Conservation (phyloP, 805 yeast genomes). For the Danielozyma ontarioensis region DNA sequence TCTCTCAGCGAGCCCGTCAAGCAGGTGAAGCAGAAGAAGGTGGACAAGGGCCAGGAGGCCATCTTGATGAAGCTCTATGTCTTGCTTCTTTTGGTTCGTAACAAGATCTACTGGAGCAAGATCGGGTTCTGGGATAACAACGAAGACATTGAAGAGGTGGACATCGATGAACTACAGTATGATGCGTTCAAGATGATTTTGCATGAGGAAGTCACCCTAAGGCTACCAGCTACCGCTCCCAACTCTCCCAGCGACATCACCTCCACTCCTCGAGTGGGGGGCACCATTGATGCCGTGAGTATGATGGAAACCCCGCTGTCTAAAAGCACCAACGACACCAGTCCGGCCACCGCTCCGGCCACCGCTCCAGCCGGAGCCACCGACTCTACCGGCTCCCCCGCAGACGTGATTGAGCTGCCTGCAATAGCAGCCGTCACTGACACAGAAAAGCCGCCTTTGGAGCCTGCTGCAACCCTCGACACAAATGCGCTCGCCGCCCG, state of each 20-base stretch:
- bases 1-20: constrained; percentile 1
- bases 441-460: too few species aligned
- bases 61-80: constrained; percentile 49
- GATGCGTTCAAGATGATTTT: constrained; percentile 7
- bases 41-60: constrained; percentile 24
- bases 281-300: background rate
- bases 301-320: background rate
- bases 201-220: background rate
- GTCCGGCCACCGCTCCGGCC: background rate
- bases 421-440: too few species aligned
- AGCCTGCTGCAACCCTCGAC: constrained; percentile 16
- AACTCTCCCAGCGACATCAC: constrained; percentile 1
- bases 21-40: constrained; percentile 2
- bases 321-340: background rate
- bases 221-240: background rate
- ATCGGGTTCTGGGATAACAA: constrained; percentile 70
- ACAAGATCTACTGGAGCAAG: constrained; percentile 78
- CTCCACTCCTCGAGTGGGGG: constrained; percentile 1
- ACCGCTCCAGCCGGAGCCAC: constrained; percentile 1
- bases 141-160: constrained; percentile 21
- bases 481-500: constrained; percentile 3
- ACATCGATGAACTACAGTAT: constrained; percentile 8
- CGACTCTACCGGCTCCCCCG: constrained; percentile 1
- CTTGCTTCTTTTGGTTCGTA: constrained; percentile 48
- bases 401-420: background rate